Evolutionary conservation across 257 asterid genomes (phyloP).

Genomic region (Rubia yunnanensis): DNA sequence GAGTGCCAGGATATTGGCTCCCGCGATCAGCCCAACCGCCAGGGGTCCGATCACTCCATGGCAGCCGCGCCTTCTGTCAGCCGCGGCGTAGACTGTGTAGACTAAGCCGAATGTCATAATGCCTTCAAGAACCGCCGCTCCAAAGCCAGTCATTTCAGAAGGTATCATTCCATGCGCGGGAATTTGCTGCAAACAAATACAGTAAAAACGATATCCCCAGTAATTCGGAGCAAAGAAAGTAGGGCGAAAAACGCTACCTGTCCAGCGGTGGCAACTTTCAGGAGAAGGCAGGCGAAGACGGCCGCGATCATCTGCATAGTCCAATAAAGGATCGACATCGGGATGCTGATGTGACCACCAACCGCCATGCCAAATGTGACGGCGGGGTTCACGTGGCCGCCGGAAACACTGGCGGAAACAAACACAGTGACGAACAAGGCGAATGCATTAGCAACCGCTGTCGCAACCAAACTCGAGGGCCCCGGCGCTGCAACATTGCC

Average conservation of each 20-base stretch:
- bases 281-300: constrained; percentile 53
- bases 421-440: constrained; percentile 53
- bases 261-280: constrained; percentile 36
- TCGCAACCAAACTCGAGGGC: constrained; percentile 37
- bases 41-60: constrained; percentile 55
- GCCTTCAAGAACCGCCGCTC: constrained; percentile 65
- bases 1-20: constrained; percentile 72
- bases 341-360: constrained; percentile 59
- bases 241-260: no score
- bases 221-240: no score
- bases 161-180: constrained; percentile 51
- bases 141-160: constrained; percentile 75
- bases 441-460: constrained; percentile 57
- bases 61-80: constrained; percentile 46
- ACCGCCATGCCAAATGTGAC: constrained; percentile 76
- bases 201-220: no score
- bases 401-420: constrained; percentile 50
- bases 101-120: constrained; percentile 68
- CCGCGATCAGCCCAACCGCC: constrained; percentile 52
- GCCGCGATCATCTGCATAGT: constrained; percentile 62
- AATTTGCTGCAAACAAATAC: constrained; percentile 26
- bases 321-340: constrained; percentile 58
- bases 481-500: constrained; percentile 17
- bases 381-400: constrained; percentile 90
- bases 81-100: constrained; percentile 57